Percentiles rank a stretch among this genome's conserved stretches.
These are phyloP conservation scores for Takakia lepidozioides DNA, from an alignment of 225 moss, liverwort and hornwort species.

Conservation along the genomic window DNA sequence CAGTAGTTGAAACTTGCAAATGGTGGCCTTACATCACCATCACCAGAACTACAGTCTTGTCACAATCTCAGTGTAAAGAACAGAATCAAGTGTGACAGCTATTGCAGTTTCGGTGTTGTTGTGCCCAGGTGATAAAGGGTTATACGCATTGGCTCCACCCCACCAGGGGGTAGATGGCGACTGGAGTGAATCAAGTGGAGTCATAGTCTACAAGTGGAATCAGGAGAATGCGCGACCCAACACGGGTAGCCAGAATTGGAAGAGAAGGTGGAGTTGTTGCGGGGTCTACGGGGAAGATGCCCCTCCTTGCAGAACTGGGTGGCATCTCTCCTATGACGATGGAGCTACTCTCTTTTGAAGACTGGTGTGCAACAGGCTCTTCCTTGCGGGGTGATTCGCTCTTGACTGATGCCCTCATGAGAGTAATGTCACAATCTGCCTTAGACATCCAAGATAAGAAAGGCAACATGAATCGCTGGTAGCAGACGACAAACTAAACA, in stretches of 20 bases:
- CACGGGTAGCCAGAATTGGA: conserved; percentile 38
- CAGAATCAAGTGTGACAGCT: no score
- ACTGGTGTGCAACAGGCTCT: neutral
- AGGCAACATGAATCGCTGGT: no score
- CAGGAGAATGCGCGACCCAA: conserved; percentile 21
- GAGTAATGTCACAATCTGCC: no score
- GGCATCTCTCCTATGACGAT: conserved; percentile 35
- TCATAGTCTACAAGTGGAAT: conserved; percentile 50
- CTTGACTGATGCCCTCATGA: no score
- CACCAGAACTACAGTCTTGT: no score
- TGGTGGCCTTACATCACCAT: no score
- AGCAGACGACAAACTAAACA: no score
- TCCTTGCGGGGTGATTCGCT: no score
- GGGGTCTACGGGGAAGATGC: conserved; percentile 27
- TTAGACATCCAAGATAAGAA: no score
- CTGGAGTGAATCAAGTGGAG: conserved; percentile 42
- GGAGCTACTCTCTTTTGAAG: conserved; percentile 34
- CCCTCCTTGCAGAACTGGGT: conserved; percentile 28
- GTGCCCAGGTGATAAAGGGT: conserved; percentile 34
- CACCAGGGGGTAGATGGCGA: conserved; percentile 49
- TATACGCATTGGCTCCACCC: conserved; percentile 34
- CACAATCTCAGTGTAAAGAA: no score
- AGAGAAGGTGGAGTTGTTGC: conserved; percentile 45
- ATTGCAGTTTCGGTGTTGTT: no score
- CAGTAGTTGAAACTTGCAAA: no score